Base-by-base conservation (phyloP, 2,329 filamentous ascomycete species). In the Alternaria longipes region DNA sequence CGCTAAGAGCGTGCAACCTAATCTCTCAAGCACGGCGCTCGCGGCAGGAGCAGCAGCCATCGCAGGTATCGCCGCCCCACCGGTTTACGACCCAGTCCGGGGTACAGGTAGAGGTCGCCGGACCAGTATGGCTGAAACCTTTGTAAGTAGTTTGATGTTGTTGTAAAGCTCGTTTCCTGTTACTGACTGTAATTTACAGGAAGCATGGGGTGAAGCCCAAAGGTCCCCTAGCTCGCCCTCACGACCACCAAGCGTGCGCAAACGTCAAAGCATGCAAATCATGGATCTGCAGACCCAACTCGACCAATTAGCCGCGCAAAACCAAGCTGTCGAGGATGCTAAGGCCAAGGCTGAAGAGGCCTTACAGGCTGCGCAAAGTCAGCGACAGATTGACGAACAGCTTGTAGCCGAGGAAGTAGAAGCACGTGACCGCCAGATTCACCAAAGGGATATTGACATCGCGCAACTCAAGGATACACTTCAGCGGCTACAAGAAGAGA, bases 211-310 rank as follows among this genome's bases (percentile, higher is more conserved):
- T 82, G 93, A 97, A 82, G 92, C 91, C 81, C 92, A 91, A 77
- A 90, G 90, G 77, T 97, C 93, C 78, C 93, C 94, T 75, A 89
- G 91, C 74, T 98, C 95, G 74, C 95, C 95, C 56, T 97, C 93
- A 70, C 90, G 94, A 80, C 94, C 95, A 72, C 93, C 94, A 76
- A 97, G 93, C 84, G 91, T 99, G 87, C 94, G 94, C 72, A 94
- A 94, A 77, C 92, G 94, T 76, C 95, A 97, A 81, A 98, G 94
- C 85, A 94, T 98, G 90, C 94, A 98, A 82, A 89, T 98, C 63
- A 82, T 86, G 75, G 94, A 99, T 73, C 89, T 99, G 75, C 93
- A 98, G 83, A 85, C 87, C 62, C 89, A 87, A 73, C 86, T 99
- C 71, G 93, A 97, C 70, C 90, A 94, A 79, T 85, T 99, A 66